Conservation (phyloP, 805 yeast genomes). For the Candida silvatica region DNA sequence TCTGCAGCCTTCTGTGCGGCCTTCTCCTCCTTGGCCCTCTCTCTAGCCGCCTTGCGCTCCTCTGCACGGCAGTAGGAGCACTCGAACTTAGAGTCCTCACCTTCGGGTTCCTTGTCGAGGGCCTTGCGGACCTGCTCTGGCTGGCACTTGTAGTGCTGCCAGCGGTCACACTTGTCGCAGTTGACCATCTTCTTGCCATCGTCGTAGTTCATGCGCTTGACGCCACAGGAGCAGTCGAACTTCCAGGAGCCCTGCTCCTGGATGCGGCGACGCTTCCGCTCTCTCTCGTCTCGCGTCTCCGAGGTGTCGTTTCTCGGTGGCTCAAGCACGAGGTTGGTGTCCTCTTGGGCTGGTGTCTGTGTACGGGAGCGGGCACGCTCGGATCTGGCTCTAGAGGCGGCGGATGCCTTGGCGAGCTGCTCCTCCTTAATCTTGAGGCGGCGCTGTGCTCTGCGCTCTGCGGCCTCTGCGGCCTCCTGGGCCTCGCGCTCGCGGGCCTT, state of each 20-base stretch:
- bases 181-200: conserved; percentile 28
- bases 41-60: background rate
- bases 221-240: conserved; percentile 32
- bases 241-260: conserved; percentile 20
- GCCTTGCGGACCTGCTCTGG: conserved; percentile 18
- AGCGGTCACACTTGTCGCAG: conserved; percentile 27
- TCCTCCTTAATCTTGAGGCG: conserved; percentile 28
- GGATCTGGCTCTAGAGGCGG: background rate
- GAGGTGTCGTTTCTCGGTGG: conserved; percentile 8
- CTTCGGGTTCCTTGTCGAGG: conserved; percentile 18
- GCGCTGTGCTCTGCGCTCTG: conserved; percentile 34
- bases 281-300: conserved; percentile 26
- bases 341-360: background rate
- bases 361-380: conserved; percentile 16
- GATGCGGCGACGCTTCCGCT: conserved; percentile 12
- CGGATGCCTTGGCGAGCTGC: conserved; percentile 11
- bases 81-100: conserved; percentile 19
- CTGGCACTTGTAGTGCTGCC: conserved; percentile 32
- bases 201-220: conserved; percentile 27
- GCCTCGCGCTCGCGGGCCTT: conserved; percentile 36
- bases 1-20: background rate
- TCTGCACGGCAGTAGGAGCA: conserved; percentile 10
- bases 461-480: conserved; percentile 34
- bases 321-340: background rate
- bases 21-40: background rate